A percentile compares a stretch with the other conserved stretches of the same genome.
These are phyloP conservation scores for Zygosaccharomyces kombuchaensis DNA, from an alignment of 805 yeast genomes.

Conservation along the genomic window DNA sequence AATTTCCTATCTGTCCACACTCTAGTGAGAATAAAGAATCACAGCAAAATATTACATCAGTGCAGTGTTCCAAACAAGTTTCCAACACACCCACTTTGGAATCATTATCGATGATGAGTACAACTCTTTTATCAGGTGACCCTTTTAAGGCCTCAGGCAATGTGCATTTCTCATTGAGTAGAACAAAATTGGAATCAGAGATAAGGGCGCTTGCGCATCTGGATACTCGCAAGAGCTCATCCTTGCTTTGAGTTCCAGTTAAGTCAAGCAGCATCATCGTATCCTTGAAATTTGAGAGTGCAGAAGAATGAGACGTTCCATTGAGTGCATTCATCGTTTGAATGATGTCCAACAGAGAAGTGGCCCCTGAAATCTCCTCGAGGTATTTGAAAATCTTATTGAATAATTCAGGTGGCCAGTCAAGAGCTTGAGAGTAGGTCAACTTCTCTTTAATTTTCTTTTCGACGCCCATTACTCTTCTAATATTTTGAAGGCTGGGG, in stretches of 20 bases:
- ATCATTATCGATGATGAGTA: conserved; percentile 5
- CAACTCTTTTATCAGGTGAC: background rate
- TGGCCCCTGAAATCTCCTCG: conserved; percentile 5
- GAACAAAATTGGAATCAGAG: conserved; percentile 1
- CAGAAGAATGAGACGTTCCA: background rate
- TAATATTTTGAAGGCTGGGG: background rate
- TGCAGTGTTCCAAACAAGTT: background rate
- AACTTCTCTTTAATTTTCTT: background rate
- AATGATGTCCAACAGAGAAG: conserved; percentile 3
- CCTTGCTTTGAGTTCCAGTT: background rate
- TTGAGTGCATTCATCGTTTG: background rate
- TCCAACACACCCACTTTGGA: background rate
- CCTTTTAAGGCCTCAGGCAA: background rate
- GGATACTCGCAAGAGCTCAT: background rate
- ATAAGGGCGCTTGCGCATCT: conserved; percentile 1
- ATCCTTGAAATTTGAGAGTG: background rate
- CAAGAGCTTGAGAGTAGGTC: background rate
- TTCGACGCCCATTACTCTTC: background rate
- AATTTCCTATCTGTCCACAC: background rate
- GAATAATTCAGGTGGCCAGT: conserved; percentile 1
- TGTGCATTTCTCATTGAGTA: background rate
- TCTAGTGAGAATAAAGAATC: background rate
- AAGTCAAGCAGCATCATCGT: background rate
- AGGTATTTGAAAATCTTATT: background rate
- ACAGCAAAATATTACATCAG: conserved; percentile 9